A percentile compares a stretch with the other conserved stretches of the same genome.
Evolutionary conservation across 1,284 basidiomycete species (phyloP).

Genomic region (Takashimella koratensis): DNA sequence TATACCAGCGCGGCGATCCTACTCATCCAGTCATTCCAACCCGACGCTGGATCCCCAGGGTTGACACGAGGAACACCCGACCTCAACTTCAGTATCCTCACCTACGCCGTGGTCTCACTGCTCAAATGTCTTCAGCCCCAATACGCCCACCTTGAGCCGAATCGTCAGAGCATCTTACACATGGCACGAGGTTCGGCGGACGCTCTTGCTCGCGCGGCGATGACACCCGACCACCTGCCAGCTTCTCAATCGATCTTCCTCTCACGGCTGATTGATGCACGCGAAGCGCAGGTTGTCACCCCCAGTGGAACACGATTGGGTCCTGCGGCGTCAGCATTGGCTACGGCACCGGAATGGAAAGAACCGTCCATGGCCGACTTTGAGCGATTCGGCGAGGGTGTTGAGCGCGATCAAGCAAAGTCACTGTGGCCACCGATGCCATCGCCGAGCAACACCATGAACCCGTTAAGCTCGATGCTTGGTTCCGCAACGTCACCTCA

Average conservation of each 20-base stretch:
- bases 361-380: not conserved
- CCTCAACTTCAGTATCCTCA: constrained; percentile 27
- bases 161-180: constrained; percentile 2
- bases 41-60: constrained; percentile 9
- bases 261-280: constrained; percentile 8
- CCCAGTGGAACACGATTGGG: not conserved
- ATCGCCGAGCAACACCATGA: not conserved
- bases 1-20: constrained; percentile 12
- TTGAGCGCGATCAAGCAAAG: not conserved
- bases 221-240: constrained; percentile 21
- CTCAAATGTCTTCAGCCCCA: constrained; percentile 8
- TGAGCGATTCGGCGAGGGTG: not conserved
- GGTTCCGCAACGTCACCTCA: not conserved
- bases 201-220: constrained; percentile 26
- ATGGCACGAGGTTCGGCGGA: constrained; percentile 17
- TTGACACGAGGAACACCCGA: constrained; percentile 28
- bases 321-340: not conserved
- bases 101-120: constrained; percentile 33
- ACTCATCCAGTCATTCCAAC: constrained; percentile 26
- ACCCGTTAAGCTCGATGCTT: not conserved
- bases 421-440: not conserved
- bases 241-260: constrained; percentile 23
- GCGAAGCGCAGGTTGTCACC: not conserved
- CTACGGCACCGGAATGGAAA: not conserved
- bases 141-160: constrained; percentile 8